Percentiles rank a stretch among this genome's conserved stretches.
Conservation (phyloP, 169 alveolate species). For the Cryptosporidium andersoni region DNA sequence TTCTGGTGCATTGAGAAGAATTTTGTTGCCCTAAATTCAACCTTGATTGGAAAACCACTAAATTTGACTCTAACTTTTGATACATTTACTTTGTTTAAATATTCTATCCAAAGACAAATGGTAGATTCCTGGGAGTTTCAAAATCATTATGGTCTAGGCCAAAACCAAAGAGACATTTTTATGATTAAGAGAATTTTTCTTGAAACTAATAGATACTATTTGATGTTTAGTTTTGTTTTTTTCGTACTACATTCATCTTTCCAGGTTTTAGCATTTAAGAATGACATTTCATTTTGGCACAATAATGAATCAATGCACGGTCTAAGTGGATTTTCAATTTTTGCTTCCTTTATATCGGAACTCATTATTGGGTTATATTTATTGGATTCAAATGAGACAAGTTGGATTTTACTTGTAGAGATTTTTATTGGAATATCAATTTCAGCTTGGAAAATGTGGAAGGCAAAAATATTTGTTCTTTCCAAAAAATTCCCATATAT, state of each 20-base stretch:
- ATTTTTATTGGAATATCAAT: conserved; percentile 88
- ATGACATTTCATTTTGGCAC: conserved; percentile 94
- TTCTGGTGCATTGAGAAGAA: conserved; percentile 77
- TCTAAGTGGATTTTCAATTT: conserved; percentile 90
- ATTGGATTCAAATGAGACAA: conserved; percentile 91
- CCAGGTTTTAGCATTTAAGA: conserved; percentile 90
- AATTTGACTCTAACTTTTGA: conserved; percentile 63
- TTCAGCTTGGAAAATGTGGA: conserved; percentile 93
- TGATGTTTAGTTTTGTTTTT: conserved; percentile 83
- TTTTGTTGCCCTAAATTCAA: conserved; percentile 66
- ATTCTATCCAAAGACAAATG: conserved; percentile 53
- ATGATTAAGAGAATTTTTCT: conserved; percentile 87
- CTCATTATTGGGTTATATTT: conserved; percentile 91
- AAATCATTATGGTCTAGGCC: conserved; percentile 52
- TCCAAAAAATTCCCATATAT: conserved; percentile 86
- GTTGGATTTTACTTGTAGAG: conserved; percentile 89
- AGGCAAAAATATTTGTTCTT: conserved; percentile 87
- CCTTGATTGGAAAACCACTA: conserved; percentile 56
- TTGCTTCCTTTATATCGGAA: conserved; percentile 86
- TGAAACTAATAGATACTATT: conserved; percentile 86
- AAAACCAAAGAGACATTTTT: conserved; percentile 81
- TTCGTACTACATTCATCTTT: conserved; percentile 86
- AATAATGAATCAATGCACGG: conserved; percentile 94
- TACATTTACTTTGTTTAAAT: conserved; percentile 72
- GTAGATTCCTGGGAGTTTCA: conserved; percentile 65